Conservation (phyloP, 371 early-diverging fungal genomes). For the Chytridium lagenaria region DNA sequence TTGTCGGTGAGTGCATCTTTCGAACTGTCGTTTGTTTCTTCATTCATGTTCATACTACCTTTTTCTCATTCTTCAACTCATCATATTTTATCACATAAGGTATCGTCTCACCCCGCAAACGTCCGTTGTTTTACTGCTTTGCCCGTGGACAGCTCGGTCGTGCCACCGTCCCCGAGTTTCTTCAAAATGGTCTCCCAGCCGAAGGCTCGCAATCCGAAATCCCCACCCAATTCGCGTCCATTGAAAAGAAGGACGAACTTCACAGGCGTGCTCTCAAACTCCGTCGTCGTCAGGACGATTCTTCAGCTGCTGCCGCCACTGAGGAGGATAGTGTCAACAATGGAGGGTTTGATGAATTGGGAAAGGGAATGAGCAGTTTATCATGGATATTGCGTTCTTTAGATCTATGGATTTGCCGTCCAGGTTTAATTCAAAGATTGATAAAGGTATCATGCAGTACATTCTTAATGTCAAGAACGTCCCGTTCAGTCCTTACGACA, state of each 20-base stretch:
- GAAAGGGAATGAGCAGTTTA: too few species aligned
- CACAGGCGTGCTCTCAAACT: not conserved
- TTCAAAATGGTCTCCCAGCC: too few species aligned
- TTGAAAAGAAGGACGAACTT: too few species aligned
- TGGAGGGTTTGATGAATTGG: too few species aligned
- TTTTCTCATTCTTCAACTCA: too few species aligned
- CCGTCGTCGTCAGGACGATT: too few species aligned
- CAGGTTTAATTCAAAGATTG: not conserved
- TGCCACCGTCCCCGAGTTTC: not conserved
- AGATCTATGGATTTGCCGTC: not conserved
- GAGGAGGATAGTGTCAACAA: too few species aligned
- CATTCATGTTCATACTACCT: not conserved
- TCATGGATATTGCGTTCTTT: too few species aligned
- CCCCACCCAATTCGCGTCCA: not conserved
- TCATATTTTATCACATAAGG: too few species aligned
- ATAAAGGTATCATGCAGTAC: not conserved
- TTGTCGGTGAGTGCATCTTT: too few species aligned
- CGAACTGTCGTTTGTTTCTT: too few species aligned
- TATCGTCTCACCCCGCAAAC: not conserved
- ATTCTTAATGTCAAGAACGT: not conserved
- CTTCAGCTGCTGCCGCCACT: too few species aligned
- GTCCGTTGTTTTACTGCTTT: not conserved
- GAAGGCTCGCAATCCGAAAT: not conserved
- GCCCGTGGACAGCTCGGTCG: not conserved
- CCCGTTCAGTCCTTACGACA: not conserved